Percentiles rank a stretch among this genome's conserved stretches.
Evolutionary conservation across 495 filamentous ascomycete genomes (phyloP).

Genomic region (Lophiostoma macrostomum): DNA sequence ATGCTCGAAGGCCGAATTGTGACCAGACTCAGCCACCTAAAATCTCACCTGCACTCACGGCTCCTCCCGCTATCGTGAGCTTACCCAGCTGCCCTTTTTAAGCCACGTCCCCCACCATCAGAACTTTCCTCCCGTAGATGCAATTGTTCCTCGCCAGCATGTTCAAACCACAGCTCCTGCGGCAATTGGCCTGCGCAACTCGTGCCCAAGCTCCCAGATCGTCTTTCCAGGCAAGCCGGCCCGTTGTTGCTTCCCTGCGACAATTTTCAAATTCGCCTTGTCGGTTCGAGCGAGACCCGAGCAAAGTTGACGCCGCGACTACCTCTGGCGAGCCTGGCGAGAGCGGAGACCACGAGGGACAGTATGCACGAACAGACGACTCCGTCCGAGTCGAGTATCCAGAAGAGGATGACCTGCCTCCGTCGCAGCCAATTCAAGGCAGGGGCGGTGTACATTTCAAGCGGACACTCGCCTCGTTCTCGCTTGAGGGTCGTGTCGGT

Average conservation of each 20-base stretch:
- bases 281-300: slow-evolving; percentile 9
- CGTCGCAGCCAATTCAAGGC: slow-evolving; percentile 63
- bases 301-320: slow-evolving; percentile 32
- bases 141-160: slow-evolving; percentile 15
- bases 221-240: slow-evolving; percentile 1
- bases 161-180: slow-evolving; percentile 26
- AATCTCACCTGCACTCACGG: no score
- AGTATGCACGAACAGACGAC: slow-evolving; percentile 75
- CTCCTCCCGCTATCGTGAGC: slow-evolving; percentile 33
- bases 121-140: neutral
- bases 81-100: neutral
- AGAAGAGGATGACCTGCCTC: slow-evolving; percentile 63
- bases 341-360: slow-evolving; percentile 45
- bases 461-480: slow-evolving; percentile 71
- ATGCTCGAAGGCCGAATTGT: no score
- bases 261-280: slow-evolving; percentile 14
- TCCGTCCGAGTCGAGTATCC: slow-evolving; percentile 74
- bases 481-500: slow-evolving; percentile 71
- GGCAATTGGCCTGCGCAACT: slow-evolving; percentile 18
- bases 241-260: slow-evolving; percentile 8
- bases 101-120: neutral
- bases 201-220: slow-evolving; percentile 12
- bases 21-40: no score
- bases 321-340: slow-evolving; percentile 37
- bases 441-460: slow-evolving; percentile 68